These are phyloP conservation scores for Parachaetomium inaequale DNA, from an alignment of 495 filamentous ascomycete species.

Conservation along the genomic window DNA sequence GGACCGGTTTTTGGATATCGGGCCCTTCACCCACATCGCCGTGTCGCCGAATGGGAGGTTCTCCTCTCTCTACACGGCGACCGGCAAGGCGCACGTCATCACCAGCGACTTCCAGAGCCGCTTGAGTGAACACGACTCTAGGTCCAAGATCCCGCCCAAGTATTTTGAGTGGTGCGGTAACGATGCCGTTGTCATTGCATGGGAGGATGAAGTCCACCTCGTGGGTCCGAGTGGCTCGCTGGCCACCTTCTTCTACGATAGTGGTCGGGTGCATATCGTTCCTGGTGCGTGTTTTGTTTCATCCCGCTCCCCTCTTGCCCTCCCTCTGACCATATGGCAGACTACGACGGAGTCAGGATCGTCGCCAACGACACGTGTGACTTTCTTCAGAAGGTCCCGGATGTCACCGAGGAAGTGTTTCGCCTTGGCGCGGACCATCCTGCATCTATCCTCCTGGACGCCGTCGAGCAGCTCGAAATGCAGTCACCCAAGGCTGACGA, in stretches of 20 bases:
- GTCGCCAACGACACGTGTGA: constrained; percentile 91
- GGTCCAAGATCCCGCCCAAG: constrained; percentile 77
- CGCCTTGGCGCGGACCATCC: constrained; percentile 74
- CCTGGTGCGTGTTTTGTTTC: constrained; percentile 60
- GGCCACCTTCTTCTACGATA: constrained; percentile 82
- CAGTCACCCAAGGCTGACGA: constrained; percentile 97
- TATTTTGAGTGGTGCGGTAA: constrained; percentile 95
- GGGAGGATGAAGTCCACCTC: constrained; percentile 98
- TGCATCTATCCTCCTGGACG: constrained; percentile 87
- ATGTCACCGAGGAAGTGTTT: constrained; percentile 85
- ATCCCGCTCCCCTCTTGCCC: no score
- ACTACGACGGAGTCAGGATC: constrained; percentile 84
- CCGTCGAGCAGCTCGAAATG: constrained; percentile 84
- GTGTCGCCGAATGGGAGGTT: constrained; percentile 89
- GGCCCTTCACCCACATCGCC: constrained; percentile 84
- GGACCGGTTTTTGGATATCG: constrained; percentile 83
- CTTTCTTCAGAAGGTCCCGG: constrained; percentile 89
- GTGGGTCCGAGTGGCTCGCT: constrained; percentile 79
- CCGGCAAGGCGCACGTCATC: constrained; percentile 88
- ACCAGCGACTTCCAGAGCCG: constrained; percentile 90
- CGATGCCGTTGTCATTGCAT: constrained; percentile 87
- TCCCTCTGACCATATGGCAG: constrained; percentile 43
- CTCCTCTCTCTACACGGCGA: constrained; percentile 77
- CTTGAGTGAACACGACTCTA: constrained; percentile 86
- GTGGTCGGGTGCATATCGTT: constrained; percentile 77